Evolutionary conservation across 805 yeast species (phyloP), one percentile per base, ranked within the genome.

Genomic region (Kodamaea kaohsiungensis): DNA sequence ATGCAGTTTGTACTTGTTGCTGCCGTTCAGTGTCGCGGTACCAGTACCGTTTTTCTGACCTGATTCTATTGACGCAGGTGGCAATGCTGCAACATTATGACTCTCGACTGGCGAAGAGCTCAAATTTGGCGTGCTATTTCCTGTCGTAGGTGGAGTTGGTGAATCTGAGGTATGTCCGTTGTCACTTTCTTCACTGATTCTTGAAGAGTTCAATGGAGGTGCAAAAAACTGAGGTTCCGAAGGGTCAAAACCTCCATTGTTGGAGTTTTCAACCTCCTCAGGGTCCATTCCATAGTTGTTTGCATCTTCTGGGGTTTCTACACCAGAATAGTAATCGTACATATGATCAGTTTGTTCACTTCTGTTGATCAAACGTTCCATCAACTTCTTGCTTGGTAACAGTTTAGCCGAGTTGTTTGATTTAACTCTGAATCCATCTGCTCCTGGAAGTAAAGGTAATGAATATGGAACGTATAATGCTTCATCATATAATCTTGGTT

Each of bases 211-310:
- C 19, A 62, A 43, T 4, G 70, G 67, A 2, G 81, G 80, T 1
- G 92, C 87, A 70, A 91, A 91, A 64, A 82, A 90, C 64, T 91
- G 97, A 0, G 98, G 98, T 65, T 91, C 98, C 13, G 91, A 84
- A 0, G 98, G 97, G 67, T 91, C 91, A 67, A 90, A 89, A n/a
- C 78, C 76, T 6, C 86, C 85, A 30, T 75, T 80, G 50, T 71
- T 72, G 46, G 75, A 78, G 56, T 64, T 72, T 53, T 69, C 68
- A 9, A 37, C 49, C 53, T 72, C 79, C 47, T 66, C 82, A 51
- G 79, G 80, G 55, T 75, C 80, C 79, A 75, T 75, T 1, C 75
- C 69, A 58, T 74, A 75, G 58, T 73, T 80, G 54, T 76, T 75
- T 18, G 80, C 81, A 63, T 82, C 85, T 56, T 80, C 87, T 0